Conservation (phyloP, 169 alveolate genomes). For the Cryptosporidium andersoni region DNA sequence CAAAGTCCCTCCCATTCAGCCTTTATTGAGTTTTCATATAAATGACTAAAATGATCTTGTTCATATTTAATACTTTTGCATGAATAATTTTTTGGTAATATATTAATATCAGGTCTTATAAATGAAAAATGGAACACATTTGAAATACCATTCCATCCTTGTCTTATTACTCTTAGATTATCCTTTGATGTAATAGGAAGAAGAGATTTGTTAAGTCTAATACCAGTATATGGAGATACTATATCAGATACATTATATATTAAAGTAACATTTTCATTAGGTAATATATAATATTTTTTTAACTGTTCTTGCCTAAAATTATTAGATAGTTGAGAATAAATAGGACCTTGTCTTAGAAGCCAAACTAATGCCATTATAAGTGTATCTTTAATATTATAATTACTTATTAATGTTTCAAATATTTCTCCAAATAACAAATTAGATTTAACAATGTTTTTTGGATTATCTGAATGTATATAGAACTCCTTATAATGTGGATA, state of each 20-base stretch:
- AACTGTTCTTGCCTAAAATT: conserved; percentile 33
- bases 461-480: neutral
- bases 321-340: conserved; percentile 6
- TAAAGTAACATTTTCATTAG: too few relatives aligned
- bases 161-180: conserved; percentile 28
- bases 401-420: neutral
- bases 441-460: neutral
- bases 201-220: neutral
- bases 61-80: too few relatives aligned
- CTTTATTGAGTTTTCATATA: neutral
- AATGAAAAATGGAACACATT: conserved; percentile 16
- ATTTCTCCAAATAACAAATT: conserved; percentile 45
- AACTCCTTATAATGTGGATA: neutral
- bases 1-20: conserved; percentile 64
- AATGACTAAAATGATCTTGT: too few relatives aligned
- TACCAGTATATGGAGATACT: conserved; percentile 21
- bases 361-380: conserved; percentile 24
- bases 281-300: conserved; percentile 11
- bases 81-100: conserved; percentile 23
- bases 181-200: neutral
- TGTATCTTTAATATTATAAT: conserved; percentile 7
- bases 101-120: conserved; percentile 18
- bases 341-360: conserved; percentile 23
- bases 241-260: neutral
- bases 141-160: conserved; percentile 63